Conservation (phyloP, 2,329 filamentous ascomycete species). For the Chalaropsis ovoidea region DNA sequence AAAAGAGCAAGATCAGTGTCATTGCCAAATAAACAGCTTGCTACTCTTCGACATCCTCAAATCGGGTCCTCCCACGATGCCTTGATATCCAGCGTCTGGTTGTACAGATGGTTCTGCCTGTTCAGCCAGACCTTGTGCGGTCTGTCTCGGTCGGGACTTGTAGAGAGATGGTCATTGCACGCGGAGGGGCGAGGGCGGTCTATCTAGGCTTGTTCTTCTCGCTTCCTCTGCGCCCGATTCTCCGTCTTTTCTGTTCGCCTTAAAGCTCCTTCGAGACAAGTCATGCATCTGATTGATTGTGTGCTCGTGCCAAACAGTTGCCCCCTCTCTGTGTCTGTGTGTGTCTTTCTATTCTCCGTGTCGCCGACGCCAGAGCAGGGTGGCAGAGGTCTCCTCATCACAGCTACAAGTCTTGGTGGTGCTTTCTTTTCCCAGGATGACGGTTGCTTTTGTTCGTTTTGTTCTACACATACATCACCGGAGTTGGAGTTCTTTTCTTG, state of each 20-base stretch:
- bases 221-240: background rate
- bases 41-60: background rate
- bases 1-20: slow-evolving; percentile 24
- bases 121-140: background rate
- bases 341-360: background rate
- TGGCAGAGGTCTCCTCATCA: background rate
- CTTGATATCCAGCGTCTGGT: background rate
- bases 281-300: background rate
- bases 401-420: background rate
- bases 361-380: background rate
- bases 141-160: background rate
- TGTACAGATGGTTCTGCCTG: background rate
- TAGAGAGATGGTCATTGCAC: background rate
- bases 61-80: background rate
- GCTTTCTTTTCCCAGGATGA: background rate
- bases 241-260: background rate
- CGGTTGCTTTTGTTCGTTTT: slow-evolving; percentile 18
- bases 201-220: slow-evolving; percentile 1
- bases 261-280: background rate
- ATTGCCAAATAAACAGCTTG: slow-evolving; percentile 23
- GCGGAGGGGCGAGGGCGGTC: background rate
- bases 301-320: background rate
- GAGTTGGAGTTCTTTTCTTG: slow-evolving; percentile 25
- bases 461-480: slow-evolving; percentile 20
- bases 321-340: background rate